A percentile compares a stretch with the other conserved stretches of the same genome.
phyloP scores from a whole-genome alignment of 352 stramenopile species.

The Globisporangium parvum region DNA sequence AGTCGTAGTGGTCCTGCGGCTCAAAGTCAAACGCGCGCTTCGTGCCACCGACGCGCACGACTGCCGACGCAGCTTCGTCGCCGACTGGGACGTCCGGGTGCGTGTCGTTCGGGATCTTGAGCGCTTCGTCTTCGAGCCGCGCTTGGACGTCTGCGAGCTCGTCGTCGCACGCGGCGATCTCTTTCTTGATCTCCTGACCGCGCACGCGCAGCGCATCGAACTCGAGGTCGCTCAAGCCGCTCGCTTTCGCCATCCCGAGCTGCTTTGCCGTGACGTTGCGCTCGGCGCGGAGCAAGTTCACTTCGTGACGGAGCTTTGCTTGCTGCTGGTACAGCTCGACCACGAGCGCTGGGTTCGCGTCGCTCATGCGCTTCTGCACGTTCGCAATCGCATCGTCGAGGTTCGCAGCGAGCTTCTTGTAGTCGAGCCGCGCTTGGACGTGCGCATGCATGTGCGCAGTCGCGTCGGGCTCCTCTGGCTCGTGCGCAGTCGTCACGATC shows the following conservation, averaged over 20 bases:
- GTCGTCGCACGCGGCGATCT: constrained; percentile 38
- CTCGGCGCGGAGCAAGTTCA: constrained; percentile 56
- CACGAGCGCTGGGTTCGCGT: constrained; percentile 57
- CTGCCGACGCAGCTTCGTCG: constrained; percentile 43
- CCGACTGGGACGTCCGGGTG: constrained; percentile 64
- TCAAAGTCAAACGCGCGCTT: constrained; percentile 57
- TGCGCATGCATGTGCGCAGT: constrained; percentile 42
- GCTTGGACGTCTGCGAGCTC: constrained; percentile 36
- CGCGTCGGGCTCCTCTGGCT: constrained; percentile 16
- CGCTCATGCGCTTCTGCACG: constrained; percentile 56
- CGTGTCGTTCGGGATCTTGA: constrained; percentile 76
- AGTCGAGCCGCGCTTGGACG: constrained; percentile 70
- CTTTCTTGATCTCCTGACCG: constrained; percentile 47
- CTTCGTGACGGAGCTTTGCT: constrained; percentile 38
- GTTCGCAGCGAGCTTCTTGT: constrained; percentile 60
- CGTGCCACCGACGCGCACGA: constrained; percentile 42
- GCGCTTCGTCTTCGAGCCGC: constrained; percentile 54
- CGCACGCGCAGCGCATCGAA: constrained; percentile 37
- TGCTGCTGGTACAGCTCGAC: constrained; percentile 61
- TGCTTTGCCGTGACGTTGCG: constrained; percentile 66
- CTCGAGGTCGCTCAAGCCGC: constrained; percentile 19
- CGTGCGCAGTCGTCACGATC: constrained; percentile 22
- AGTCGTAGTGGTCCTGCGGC: constrained; percentile 65
- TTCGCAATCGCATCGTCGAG: constrained; percentile 51
- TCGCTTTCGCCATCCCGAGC: constrained; percentile 39